Base-by-base conservation (phyloP, 768 basidiomycete species). In the Xanthoconium stramineum region DNA sequence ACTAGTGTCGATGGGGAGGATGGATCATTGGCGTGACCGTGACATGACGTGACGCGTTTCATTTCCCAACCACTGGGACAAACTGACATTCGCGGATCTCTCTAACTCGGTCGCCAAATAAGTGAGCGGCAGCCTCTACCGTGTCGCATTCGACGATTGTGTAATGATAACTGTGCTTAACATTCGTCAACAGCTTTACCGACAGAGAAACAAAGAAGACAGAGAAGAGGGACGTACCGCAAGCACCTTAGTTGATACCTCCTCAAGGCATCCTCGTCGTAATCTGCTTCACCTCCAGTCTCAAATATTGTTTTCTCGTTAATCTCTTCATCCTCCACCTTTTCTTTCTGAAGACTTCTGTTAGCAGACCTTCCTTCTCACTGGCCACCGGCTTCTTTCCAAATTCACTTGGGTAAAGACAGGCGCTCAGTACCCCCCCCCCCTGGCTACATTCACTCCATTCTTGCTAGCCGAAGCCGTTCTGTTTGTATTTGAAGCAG, bases 1-100 rank as follows among this genome's bases (percentile, higher is more conserved):
- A n/a, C n/a, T n/a, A n/a, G n/a, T n/a, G n/a, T n/a, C n/a, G n/a
- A n/a, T n/a, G n/a, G n/a, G n/a, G n/a, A n/a, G n/a, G n/a, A n/a
- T n/a, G n/a, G n/a, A n/a, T n/a, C n/a, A n/a, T n/a, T n/a, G n/a
- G 40, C 57, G 65, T 69, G 59, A 71, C 63, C 19, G 66, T 72
- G 71, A 69, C 63, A 50, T 63, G 53, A 74, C 68, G 63, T 65
- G 67, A 70, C 68, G 65, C 61, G 67, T 57, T 45, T 63, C 46
- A 52, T 52, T 56, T 56, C 39, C 40, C 20, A 38, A 38, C 33
- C n/a, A 11, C 85, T 0, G 94, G 92, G 12, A 96, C 93, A 70
- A 89, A 98, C 95, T 97, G 35, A 99, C 82, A 68, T 99, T 99
- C 4, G 97, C 96, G 1, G 96, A 97, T 33, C 94, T 85, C 71